phyloP scores from a whole-genome alignment of 768 basidiomycete species.

The Termitomyces sp. region DNA sequence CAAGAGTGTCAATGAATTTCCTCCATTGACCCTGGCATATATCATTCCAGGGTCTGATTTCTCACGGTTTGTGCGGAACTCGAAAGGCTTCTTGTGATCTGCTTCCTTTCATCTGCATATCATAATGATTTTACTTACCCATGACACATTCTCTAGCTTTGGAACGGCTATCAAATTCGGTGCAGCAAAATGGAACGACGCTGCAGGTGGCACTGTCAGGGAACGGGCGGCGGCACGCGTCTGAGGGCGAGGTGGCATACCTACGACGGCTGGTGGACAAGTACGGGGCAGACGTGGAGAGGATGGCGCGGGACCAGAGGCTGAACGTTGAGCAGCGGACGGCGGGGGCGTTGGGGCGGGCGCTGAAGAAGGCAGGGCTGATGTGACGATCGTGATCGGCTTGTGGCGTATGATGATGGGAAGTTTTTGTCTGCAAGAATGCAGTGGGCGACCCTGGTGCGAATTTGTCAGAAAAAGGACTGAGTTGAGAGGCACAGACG shows the following conservation, averaged over 20 bases:
- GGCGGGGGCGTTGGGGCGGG: conserved; percentile 65
- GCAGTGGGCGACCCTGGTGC: not conserved
- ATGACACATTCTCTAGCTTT: conserved; percentile 43
- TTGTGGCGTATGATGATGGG: conserved; percentile 14
- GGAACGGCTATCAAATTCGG: conserved; percentile 49
- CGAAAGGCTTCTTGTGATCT: conserved; percentile 11
- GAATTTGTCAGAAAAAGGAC: not conserved
- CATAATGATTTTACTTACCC: conserved; percentile 9
- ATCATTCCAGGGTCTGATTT: conserved; percentile 10
- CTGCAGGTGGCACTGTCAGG: conserved; percentile 32
- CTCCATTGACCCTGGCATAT: conserved; percentile 1
- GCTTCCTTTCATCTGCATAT: conserved; percentile 5
- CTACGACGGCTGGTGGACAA: conserved; percentile 59
- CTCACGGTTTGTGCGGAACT: conserved; percentile 23
- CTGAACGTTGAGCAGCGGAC: conserved; percentile 85
- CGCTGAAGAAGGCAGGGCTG: conserved; percentile 51
- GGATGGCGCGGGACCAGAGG: conserved; percentile 76
- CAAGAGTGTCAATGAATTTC: not conserved
- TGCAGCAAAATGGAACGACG: conserved; percentile 25
- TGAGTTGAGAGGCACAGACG: not conserved
- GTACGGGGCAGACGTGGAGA: conserved; percentile 65
- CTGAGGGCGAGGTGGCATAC: conserved; percentile 63
- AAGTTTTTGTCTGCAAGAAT: not conserved
- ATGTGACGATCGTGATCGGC: conserved; percentile 17
- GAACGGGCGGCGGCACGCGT: conserved; percentile 54